Base-by-base conservation (phyloP, 1,284 basidiomycete genomes). In the Dichomitus squalens region DNA sequence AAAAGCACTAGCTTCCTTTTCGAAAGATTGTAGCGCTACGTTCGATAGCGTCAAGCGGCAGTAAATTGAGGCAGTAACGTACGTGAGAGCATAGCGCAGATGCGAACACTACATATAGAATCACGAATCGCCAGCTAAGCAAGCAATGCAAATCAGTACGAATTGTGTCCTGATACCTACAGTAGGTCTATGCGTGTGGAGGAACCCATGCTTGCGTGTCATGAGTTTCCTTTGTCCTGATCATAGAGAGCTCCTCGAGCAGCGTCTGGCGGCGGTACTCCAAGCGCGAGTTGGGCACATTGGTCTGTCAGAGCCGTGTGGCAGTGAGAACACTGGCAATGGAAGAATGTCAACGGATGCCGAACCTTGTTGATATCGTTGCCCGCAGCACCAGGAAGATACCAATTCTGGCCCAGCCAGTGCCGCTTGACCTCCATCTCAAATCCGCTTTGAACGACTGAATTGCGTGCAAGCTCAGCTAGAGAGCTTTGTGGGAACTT, bases 341-440 rank as follows among this genome's bases (percentile, higher is more conserved):
- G 48, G 44, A 36, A 49, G 44, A 47, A 16, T 21, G 31, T 56
- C 36, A 57, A 21, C 12, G 8, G 20, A 9, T 18, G 39, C 67
- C 73, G 27, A 39, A 90, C 92, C 84, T 95, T 96, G 74, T 95
- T 83, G 58, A 96, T 96, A 64, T 95, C 92, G 70, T 97, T 97
- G 3, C 94, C 95, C 8, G 85, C 85, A 2, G 90, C 85, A 27
- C 95, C 95, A 4, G 93, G 90, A 25, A 93, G 77, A 72, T 94
- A 96, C 91, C 94, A 98, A 60, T 90, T 78, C 61, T 90, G 82
- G 0, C 95, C 95, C 3, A 97, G 79, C 96, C 97, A 99, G 73
- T 98, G 97, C 14, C 95, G 87, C 77, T 99, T 99, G 68, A 98
- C 76, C 73, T 97, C 92, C 95, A 98, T 98, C 76, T 99, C 97